These are phyloP conservation scores for Endoconidiophora polonica DNA, from an alignment of 2,329 filamentous ascomycete genomes.

Conservation along the genomic window DNA sequence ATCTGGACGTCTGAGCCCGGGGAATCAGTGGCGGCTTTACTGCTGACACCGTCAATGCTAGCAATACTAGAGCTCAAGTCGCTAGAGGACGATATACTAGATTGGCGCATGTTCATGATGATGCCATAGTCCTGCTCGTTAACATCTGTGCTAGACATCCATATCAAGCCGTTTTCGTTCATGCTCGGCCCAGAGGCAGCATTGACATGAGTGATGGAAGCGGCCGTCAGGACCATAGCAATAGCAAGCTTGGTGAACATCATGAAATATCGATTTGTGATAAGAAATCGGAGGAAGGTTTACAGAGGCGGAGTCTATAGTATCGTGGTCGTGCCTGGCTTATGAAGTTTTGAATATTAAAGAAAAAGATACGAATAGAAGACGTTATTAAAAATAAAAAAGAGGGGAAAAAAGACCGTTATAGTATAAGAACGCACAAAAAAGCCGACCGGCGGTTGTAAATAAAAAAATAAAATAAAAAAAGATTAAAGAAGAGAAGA, in stretches of 20 bases:
- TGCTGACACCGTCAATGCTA: slow-evolving; percentile 1
- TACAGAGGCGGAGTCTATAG: neutral
- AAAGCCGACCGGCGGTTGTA: slow-evolving; percentile 6
- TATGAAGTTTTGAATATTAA: neutral
- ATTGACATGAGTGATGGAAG: slow-evolving; percentile 11
- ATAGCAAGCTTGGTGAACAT: slow-evolving; percentile 13
- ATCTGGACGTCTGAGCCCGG: slow-evolving; percentile 18
- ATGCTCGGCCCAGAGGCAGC: slow-evolving; percentile 2
- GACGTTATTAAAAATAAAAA: slow-evolving; percentile 1
- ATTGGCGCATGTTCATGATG: slow-evolving; percentile 9
- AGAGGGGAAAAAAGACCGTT: slow-evolving; percentile 1
- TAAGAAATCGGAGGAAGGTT: neutral
- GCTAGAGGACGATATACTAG: neutral
- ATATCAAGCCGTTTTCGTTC: slow-evolving; percentile 4
- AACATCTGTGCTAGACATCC: slow-evolving; percentile 11
- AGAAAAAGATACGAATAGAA: neutral
- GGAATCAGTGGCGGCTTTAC: slow-evolving; percentile 2
- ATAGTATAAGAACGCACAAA: slow-evolving; percentile 5
- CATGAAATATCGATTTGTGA: neutral
- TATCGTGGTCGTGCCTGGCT: neutral
- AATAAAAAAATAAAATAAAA: neutral
- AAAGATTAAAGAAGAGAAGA: slow-evolving; percentile 8
- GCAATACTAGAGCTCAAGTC: neutral
- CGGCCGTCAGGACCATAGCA: slow-evolving; percentile 11
- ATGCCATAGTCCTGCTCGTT: slow-evolving; percentile 10